Conservation (phyloP, 768 basidiomycete species). For the Pisolithus marmoratus region DNA sequence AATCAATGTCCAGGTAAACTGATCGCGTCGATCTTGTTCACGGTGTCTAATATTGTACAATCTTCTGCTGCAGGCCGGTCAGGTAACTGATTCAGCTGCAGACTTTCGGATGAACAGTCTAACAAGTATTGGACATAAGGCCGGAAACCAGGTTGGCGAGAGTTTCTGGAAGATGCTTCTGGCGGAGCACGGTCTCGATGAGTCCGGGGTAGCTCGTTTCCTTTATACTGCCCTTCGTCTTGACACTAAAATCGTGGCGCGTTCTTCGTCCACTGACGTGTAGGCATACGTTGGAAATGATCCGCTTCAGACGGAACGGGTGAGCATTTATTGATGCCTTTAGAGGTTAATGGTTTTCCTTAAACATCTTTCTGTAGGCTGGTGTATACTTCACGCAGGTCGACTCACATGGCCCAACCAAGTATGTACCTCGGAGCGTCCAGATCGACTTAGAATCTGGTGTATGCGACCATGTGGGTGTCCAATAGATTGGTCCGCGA, state of each 20-base stretch:
- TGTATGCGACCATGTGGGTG: conserved; percentile 69
- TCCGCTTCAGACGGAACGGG: conserved; percentile 67
- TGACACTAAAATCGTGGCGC: conserved; percentile 10
- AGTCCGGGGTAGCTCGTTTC: conserved; percentile 47
- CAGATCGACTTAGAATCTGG: conserved; percentile 89
- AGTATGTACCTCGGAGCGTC: conserved; percentile 87
- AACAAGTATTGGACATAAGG: conserved; percentile 30
- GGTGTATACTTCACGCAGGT: conserved; percentile 82
- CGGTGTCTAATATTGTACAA: conserved; percentile 4
- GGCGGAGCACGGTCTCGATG: conserved; percentile 77
- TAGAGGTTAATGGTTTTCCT: neutral
- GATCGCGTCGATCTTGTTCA: neutral
- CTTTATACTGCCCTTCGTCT: conserved; percentile 3
- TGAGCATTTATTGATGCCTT: conserved; percentile 30
- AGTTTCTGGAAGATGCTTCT: conserved; percentile 88
- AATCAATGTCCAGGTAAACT: conserved; percentile 67
- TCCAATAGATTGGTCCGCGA: neutral
- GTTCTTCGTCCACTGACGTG: neutral
- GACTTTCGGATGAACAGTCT: conserved; percentile 3
- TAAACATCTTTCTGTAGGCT: conserved; percentile 37
- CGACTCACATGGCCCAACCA: conserved; percentile 42
- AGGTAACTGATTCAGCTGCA: conserved; percentile 36
- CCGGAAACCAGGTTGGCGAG: conserved; percentile 76
- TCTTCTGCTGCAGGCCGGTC: conserved; percentile 49
- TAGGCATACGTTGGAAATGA: conserved; percentile 71